Evolutionary conservation across 2,329 filamentous ascomycete genomes (phyloP), one percentile per base, ranked within the genome.

Genomic region (Aspergillus sp.): DNA sequence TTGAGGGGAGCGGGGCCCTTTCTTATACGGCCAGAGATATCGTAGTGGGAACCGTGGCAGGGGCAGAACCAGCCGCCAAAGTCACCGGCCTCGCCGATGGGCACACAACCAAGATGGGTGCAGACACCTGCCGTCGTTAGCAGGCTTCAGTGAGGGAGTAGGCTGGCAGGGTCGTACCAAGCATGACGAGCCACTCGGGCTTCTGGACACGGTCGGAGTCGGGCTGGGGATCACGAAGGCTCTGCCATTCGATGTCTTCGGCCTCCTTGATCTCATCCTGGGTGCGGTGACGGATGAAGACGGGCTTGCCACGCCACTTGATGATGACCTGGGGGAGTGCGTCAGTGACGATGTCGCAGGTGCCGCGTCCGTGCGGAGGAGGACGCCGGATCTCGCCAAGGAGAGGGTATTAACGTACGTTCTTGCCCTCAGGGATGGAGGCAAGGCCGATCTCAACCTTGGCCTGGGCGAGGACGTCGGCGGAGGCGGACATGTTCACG

Each of bases 231-330:
- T 99, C 93, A 78, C 94, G 87, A 69, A 99, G 85, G 61, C 83
- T 75, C 69, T 90, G 76, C 76, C 95, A 83, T 75, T 95, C 88
- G 76, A 90, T 85, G 72, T 87, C 84, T 80, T 97, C 91, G 75
- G 94, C 94, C 78, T 97, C 89, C 70, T 91, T 86, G 80, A 99
- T 97, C 81, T 99, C 94, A 70, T 83, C 81, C 69, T 85, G 78
- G 67, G 94, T 99, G 72, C 94, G 91, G 88, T 99, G 94, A 76
- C 94, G 92, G 85, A 99, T 91, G 83, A 99, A 99, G 76, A 99
- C 91, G 76, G 94, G 94, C 89, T 99, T 99, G 76, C 94, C 94
- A 83, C 94, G 89, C 94, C 94, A 99, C 83, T 99, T 99, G 84
- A 99, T 96, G 76, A 99, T 95, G 75, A 99, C 88, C 88, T 92